These are phyloP conservation scores for Moricandia arvensis DNA, from an alignment of 345 rosid species.

Conservation along the genomic window DNA sequence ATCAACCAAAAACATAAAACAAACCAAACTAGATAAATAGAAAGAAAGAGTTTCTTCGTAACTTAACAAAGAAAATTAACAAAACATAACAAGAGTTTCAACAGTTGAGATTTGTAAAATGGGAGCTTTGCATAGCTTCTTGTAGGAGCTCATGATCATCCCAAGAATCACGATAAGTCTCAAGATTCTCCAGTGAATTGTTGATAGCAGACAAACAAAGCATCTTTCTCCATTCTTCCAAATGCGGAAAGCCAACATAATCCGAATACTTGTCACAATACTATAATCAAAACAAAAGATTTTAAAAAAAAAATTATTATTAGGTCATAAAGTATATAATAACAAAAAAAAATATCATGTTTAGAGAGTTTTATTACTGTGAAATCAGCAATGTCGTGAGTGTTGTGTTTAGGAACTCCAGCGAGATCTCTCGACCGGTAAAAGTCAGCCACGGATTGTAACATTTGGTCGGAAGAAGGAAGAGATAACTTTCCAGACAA, in stretches of 20 bases:
- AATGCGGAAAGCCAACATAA: conserved; percentile 60
- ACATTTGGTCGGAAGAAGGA: conserved; percentile 78
- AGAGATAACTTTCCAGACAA: conserved; percentile 68
- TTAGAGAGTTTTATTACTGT: conserved; percentile 41
- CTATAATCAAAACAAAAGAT: conserved; percentile 32
- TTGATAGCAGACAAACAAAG: conserved; percentile 58
- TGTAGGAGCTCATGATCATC: conserved; percentile 78
- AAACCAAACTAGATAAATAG: conserved; percentile 12
- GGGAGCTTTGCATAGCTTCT: conserved; percentile 71
- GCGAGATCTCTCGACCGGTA: conserved; percentile 63
- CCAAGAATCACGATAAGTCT: conserved; percentile 70
- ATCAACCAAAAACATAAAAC: conserved; percentile 19
- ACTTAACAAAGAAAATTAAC: background rate
- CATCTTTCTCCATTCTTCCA: conserved; percentile 89
- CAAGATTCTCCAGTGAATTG: conserved; percentile 56
- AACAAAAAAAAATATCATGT: background rate
- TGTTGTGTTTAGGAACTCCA: conserved; percentile 68
- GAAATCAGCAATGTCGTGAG: conserved; percentile 75
- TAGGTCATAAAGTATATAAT: background rate
- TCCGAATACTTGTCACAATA: conserved; percentile 78
- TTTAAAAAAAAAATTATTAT: background rate
- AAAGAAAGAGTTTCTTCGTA: conserved; percentile 10
- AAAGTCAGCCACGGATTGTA: conserved; percentile 60
- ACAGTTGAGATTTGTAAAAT: conserved; percentile 56
- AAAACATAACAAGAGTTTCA: background rate